phyloP scores from a whole-genome alignment of 805 yeast genomes.

The Peterozyma xylosa region DNA sequence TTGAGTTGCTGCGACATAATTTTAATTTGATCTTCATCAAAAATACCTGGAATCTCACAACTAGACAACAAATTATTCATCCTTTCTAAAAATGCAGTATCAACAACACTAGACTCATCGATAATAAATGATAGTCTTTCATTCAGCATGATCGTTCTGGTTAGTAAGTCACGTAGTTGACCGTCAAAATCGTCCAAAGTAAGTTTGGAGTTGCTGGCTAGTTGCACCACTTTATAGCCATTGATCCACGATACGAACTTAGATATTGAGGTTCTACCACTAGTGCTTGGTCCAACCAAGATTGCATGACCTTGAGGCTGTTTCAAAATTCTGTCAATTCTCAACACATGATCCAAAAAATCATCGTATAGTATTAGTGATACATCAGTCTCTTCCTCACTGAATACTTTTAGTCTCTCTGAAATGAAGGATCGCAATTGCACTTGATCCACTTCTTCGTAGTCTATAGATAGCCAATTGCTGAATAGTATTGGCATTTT shows the following conservation, averaged over 20 bases:
- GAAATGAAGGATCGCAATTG: constrained; percentile 47
- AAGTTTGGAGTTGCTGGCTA: constrained; percentile 49
- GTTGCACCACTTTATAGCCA: constrained; percentile 56
- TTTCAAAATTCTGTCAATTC: constrained; percentile 74
- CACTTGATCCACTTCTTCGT: constrained; percentile 42
- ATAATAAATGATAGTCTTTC: constrained; percentile 64
- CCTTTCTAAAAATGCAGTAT: constrained; percentile 75
- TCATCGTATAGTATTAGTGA: constrained; percentile 60
- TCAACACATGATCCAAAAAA: constrained; percentile 62
- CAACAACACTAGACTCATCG: constrained; percentile 73
- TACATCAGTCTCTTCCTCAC: constrained; percentile 69
- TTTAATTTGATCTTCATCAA: constrained; percentile 63
- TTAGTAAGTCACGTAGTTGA: constrained; percentile 47
- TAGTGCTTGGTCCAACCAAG: constrained; percentile 72
- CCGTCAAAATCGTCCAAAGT: constrained; percentile 59
- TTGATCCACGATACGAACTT: constrained; percentile 90
- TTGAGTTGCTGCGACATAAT: constrained; percentile 52
- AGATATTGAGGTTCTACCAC: constrained; percentile 72
- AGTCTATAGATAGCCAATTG: constrained; percentile 64
- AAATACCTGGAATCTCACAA: constrained; percentile 86
- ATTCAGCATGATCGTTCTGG: constrained; percentile 42
- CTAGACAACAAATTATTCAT: constrained; percentile 93
- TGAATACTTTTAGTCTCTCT: constrained; percentile 60
- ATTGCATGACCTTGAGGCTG: constrained; percentile 90
- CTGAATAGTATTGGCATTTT: constrained; percentile 57